Conservation (phyloP, 164 flowering plant species). For the Cinnamomum chago region DNA sequence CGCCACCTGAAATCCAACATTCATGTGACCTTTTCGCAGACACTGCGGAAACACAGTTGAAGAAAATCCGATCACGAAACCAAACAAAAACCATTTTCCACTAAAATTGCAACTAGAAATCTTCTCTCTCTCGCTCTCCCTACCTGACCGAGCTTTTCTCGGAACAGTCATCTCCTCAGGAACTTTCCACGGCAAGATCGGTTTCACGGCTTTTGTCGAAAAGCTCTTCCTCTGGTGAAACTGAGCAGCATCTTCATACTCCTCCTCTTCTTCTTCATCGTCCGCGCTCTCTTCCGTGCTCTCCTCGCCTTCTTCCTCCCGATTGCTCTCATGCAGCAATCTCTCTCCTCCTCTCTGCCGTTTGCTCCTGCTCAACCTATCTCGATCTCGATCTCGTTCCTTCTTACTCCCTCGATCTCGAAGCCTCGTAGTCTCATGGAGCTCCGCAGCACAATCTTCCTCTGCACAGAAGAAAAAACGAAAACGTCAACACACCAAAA, state of each 20-base stretch:
- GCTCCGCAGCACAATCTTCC: slow-evolving; percentile 71
- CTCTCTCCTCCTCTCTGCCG: slow-evolving; percentile 64
- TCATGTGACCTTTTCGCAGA: slow-evolving; percentile 87
- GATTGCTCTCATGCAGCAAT: slow-evolving; percentile 42
- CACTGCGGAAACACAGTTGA: slow-evolving; percentile 37
- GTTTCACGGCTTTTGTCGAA: slow-evolving; percentile 43
- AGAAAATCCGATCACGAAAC: slow-evolving; percentile 7
- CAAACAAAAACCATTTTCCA: slow-evolving; percentile 4
- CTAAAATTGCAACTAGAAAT: not conserved
- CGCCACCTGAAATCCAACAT: slow-evolving; percentile 48
- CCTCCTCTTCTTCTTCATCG: slow-evolving; percentile 76
- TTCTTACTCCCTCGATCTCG: slow-evolving; percentile 43
- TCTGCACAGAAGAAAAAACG: slow-evolving; percentile 43
- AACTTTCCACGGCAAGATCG: slow-evolving; percentile 30
- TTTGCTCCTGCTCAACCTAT: slow-evolving; percentile 57
- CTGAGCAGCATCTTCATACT: slow-evolving; percentile 42
- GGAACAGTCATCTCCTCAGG: slow-evolving; percentile 94
- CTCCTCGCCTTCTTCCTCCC: slow-evolving; percentile 68
- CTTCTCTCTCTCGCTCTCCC: not conserved
- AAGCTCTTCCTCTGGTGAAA: slow-evolving; percentile 45
- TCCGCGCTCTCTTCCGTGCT: slow-evolving; percentile 77
- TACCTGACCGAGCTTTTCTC: slow-evolving; percentile 80
- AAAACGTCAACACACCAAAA: slow-evolving; percentile 7
- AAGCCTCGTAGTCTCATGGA: slow-evolving; percentile 70
- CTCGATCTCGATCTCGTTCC: slow-evolving; percentile 53